phyloP scores from a whole-genome alignment of 2,329 filamentous ascomycete species.

The Colletotrichum chlorophyti region DNA sequence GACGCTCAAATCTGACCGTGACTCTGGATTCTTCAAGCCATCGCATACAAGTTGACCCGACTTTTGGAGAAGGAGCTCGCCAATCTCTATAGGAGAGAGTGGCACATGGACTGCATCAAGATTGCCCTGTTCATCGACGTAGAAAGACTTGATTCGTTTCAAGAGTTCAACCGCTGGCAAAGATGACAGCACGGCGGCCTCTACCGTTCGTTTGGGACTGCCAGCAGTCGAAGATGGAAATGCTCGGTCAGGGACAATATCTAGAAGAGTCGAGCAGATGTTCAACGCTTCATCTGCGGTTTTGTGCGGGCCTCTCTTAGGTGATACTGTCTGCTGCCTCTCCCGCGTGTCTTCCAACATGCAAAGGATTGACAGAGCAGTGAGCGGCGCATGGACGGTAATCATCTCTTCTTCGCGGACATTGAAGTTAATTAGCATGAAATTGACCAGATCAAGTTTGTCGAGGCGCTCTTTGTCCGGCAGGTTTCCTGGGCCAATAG shows the following conservation, averaged over 20 bases:
- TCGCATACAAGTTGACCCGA: slow-evolving; percentile 59
- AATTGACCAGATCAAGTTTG: slow-evolving; percentile 77
- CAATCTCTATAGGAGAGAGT: slow-evolving; percentile 60
- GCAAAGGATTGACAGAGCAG: slow-evolving; percentile 68
- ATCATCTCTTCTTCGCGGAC: slow-evolving; percentile 96
- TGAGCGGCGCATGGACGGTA: slow-evolving; percentile 80
- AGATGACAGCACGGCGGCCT: slow-evolving; percentile 36
- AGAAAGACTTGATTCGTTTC: slow-evolving; percentile 69
- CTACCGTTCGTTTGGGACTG: slow-evolving; percentile 33
- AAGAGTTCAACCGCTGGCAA: slow-evolving; percentile 59
- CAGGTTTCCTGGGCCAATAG: slow-evolving; percentile 56
- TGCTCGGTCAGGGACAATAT: slow-evolving; percentile 69
- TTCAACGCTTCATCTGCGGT: slow-evolving; percentile 44
- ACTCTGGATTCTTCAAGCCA: slow-evolving; percentile 48
- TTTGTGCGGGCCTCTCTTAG: slow-evolving; percentile 35
- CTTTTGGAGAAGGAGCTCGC: slow-evolving; percentile 70
- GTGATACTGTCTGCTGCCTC: slow-evolving; percentile 32
- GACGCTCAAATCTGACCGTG: slow-evolving; percentile 57
- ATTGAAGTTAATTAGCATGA: slow-evolving; percentile 89
- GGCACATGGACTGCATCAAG: slow-evolving; percentile 68
- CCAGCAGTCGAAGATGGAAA: slow-evolving; percentile 49
- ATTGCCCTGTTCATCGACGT: slow-evolving; percentile 73
- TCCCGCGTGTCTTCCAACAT: slow-evolving; percentile 64
- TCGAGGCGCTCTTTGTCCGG: slow-evolving; percentile 57
- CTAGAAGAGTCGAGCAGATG: slow-evolving; percentile 65